phyloP scores from a whole-genome alignment of 441 rosid genomes.

The Pelargonium cotyledonis region DNA sequence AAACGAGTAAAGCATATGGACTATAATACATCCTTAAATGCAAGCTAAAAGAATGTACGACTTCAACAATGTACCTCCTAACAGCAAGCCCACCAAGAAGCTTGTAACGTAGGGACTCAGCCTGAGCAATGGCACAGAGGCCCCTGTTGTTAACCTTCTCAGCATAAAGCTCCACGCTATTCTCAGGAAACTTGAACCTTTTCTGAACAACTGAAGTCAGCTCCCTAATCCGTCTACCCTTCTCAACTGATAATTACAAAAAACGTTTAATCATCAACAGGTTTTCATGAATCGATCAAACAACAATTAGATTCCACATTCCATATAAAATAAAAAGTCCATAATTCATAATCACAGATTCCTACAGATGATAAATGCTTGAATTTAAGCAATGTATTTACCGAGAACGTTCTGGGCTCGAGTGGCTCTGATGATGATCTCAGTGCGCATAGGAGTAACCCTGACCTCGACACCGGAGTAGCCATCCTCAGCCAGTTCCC shows the following conservation, averaged over 20 bases:
- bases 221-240: slow-evolving; percentile 23
- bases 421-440: slow-evolving; percentile 6
- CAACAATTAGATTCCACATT: not conserved
- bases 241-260: slow-evolving; percentile 8
- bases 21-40: not conserved
- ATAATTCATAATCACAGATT: too few species aligned
- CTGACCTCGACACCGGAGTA: slow-evolving; percentile 13
- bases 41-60: not conserved
- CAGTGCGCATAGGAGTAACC: slow-evolving; percentile 8
- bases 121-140: slow-evolving; percentile 25
- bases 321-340: not conserved
- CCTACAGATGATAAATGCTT: too few species aligned
- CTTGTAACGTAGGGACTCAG: slow-evolving; percentile 22
- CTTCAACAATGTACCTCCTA: not conserved
- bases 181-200: slow-evolving; percentile 22
- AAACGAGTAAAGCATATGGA: not conserved
- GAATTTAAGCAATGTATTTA: not conserved
- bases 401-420: slow-evolving; percentile 19
- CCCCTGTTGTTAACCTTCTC: slow-evolving; percentile 22
- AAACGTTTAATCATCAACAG: not conserved
- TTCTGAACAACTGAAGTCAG: slow-evolving; percentile 24
- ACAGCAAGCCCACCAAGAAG: slow-evolving; percentile 21
- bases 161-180: slow-evolving; percentile 22
- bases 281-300: not conserved
- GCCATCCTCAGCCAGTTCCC: slow-evolving; percentile 23